Conservation (phyloP, 768 basidiomycete species). For the Boletus tomentosulus region DNA sequence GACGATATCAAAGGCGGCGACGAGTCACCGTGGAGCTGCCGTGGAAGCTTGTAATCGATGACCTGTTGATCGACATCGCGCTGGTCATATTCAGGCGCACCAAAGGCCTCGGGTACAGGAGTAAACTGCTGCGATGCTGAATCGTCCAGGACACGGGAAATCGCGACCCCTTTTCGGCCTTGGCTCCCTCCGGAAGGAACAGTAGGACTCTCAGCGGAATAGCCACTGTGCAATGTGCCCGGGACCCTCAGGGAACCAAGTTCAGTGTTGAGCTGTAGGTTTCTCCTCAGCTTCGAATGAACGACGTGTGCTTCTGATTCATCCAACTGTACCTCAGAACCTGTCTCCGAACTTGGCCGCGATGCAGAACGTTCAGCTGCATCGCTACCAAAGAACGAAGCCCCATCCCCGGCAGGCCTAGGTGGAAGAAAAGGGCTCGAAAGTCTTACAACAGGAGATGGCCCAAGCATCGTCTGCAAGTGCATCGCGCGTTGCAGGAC, state of each 20-base stretch:
- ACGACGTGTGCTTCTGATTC: slow-evolving; percentile 3
- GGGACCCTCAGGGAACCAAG: not conserved
- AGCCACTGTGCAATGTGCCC: not conserved
- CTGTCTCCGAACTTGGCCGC: slow-evolving; percentile 8
- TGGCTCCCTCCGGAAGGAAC: not conserved
- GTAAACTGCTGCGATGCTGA: not conserved
- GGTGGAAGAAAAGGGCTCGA: slow-evolving; percentile 17
- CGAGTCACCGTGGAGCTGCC: slow-evolving; percentile 48
- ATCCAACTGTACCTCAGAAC: slow-evolving; percentile 10
- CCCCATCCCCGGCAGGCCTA: not conserved
- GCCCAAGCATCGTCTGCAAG: slow-evolving; percentile 6
- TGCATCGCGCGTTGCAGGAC: not conserved
- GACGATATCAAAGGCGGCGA: slow-evolving; percentile 59
- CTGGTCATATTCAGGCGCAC: slow-evolving; percentile 8
- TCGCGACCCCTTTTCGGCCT: not conserved
- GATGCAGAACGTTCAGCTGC: slow-evolving; percentile 8
- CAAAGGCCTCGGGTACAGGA: not conserved
- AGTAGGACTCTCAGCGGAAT: not conserved
- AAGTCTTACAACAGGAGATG: slow-evolving; percentile 16
- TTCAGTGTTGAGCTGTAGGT: slow-evolving; percentile 3
- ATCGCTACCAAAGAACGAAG: slow-evolving; percentile 2
- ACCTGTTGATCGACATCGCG: slow-evolving; percentile 13
- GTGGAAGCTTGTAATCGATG: slow-evolving; percentile 60
- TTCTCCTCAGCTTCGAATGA: not conserved
- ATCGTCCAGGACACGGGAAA: not conserved